Base-by-base conservation (phyloP, 1,139 yeast species). In the Suhomyces terraborum region DNA sequence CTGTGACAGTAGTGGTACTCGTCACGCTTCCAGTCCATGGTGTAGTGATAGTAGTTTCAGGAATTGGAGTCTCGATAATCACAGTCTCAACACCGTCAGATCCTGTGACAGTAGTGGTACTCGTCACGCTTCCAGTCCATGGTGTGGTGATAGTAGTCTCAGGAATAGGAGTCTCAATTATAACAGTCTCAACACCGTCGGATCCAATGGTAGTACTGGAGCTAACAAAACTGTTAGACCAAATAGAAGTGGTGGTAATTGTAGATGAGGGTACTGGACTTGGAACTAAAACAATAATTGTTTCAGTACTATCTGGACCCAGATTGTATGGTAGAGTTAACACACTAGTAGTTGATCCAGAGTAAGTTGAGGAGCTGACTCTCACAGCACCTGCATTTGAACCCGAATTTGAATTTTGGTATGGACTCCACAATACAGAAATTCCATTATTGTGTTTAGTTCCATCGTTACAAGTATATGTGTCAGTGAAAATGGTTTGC, bases 361-460 rank as follows among this genome's bases (percentile, higher is more conserved):
- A 12, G 10, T 14, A 58, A 16, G 69, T 63, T 4, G 26, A 31
- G 0, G 69, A 64, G 7, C 52, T 45, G 12, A 54, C 40, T 4
- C 8, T 13, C n/a, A 35, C 21, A 3, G 13, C 26, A 27, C 8
- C 18, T 23, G 26, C 66, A 41, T 51, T 49, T 4, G 55, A 43
- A 17, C 50, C 59, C 14, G 59, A 41, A 10, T 31, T 45, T 26
- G 43, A 38, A 35, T 51, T 45, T 4, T 24, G 16, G 29, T 48
- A 51, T 3, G 43, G 10, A 22, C 39, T 36, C 37, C 37, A 35
- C 8, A 20, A 6, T 8, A 6, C 8, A 20, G 6, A 6, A 6
- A 7, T 20, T 3, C 2, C n/a, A 13, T n/a, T 16, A 7, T 8
- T 7, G 6, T 19, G 16, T 25, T 14, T 25, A 12, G 18, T 12